These are phyloP conservation scores for Coemansia sp. DNA, from an alignment of 192 early-diverging fungal species.

Conservation along the genomic window DNA sequence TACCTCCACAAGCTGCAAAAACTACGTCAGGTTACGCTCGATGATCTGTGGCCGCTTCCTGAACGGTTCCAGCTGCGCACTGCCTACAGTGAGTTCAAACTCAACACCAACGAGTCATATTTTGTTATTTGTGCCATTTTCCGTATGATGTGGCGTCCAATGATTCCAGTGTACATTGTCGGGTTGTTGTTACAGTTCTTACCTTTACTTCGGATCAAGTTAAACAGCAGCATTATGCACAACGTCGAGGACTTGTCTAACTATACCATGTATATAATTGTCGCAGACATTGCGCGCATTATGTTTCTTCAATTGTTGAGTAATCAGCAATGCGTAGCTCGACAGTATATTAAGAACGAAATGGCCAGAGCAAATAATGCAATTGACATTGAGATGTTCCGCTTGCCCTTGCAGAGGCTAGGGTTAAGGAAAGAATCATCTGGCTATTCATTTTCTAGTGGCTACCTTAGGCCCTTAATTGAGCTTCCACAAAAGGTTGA, in stretches of 20 bases:
- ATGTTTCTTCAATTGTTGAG: too few species aligned
- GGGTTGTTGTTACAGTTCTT: conserved; percentile 10
- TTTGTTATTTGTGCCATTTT: conserved; percentile 41
- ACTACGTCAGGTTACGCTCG: background rate
- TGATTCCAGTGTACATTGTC: conserved; percentile 29
- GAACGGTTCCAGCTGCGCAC: background rate
- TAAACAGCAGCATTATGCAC: conserved; percentile 18
- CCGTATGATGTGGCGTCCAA: conserved; percentile 32
- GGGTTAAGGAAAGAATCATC: too few species aligned
- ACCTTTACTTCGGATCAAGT: background rate
- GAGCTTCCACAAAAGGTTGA: too few species aligned
- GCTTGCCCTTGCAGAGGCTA: too few species aligned
- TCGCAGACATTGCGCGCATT: too few species aligned
- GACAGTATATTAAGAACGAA: too few species aligned
- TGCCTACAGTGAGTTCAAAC: background rate
- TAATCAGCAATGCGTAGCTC: too few species aligned
- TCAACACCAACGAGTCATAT: conserved; percentile 24
- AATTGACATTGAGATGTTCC: too few species aligned
- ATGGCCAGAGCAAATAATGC: too few species aligned
- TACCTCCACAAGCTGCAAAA: background rate
- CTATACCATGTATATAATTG: conserved; percentile 14
- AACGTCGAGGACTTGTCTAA: conserved; percentile 11
- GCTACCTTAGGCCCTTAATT: too few species aligned
- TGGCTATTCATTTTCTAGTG: too few species aligned
- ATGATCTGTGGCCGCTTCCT: background rate